Evolutionary conservation across 208 protist genomes (phyloP), one percentile per base, ranked within the genome.

Genomic region (Lotmaria passim): DNA sequence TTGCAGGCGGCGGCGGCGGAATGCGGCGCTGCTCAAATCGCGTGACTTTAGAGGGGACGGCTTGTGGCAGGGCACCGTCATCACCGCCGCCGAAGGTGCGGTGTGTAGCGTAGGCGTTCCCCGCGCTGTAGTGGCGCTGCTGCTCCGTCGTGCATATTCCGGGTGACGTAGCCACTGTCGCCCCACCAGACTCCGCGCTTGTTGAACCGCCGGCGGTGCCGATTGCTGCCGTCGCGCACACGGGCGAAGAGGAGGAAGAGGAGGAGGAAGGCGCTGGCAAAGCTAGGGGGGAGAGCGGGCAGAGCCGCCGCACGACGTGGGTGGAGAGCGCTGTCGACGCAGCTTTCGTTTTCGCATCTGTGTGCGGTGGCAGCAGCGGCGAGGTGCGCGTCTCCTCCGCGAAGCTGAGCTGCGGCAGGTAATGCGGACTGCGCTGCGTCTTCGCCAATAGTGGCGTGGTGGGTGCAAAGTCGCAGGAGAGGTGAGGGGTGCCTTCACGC

Each of bases 1-100:
- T 28, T 11, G 59, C 59, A 2, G 59, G 59, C 30, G 59, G 59
- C 4, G 59, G 59, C 11, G 53, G 31, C 6, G 59, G 59, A n/a
- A 64, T 64, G 44, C 59, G 59, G 2, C 59, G 59, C 30, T 64
- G 59, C 59, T 64, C 59, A 30, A 64, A 64, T 12, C 11, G 17
- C 8, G n/a, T 3, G 0, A 23, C n/a, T 21, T 64, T 64, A 2
- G 59, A 28, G 7, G 44, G 41, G 5, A 36, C 1, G 21, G 55
- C 55, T 4, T 21, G 55, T 5, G 55, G 55, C n/a, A 15, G 28
- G 2, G 4, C 24, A 7, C 30, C 5, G 23, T 17, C 24, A 14
- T 24, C 24, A 24, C 4, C 23, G 7, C 11, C 43, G 4, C 43
- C 43, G 6, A n/a, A 7, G 11, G 43, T n/a, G 43, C 11, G 6